These are phyloP conservation scores for Diospyros lotus DNA, from an alignment of 148 eudicot species.

Conservation along the genomic window DNA sequence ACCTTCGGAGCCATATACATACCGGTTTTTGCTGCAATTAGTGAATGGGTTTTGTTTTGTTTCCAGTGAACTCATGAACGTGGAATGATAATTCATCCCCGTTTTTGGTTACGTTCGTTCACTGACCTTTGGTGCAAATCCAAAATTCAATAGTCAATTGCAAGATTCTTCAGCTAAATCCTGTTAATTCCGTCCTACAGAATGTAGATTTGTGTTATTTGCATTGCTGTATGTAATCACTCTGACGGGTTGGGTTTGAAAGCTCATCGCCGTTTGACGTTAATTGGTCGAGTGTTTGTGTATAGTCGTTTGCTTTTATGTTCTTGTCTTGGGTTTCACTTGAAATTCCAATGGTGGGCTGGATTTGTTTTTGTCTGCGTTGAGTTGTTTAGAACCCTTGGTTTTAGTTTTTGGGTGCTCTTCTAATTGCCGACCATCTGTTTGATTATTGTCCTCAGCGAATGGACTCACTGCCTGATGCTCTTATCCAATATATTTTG, in stretches of 20 bases:
- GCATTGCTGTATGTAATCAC: not conserved
- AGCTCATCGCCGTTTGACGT: not conserved
- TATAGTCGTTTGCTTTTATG: no score
- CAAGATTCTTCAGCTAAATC: not conserved
- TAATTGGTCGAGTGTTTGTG: no score
- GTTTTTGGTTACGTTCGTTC: not conserved
- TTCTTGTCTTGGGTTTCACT: no score
- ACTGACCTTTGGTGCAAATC: no score
- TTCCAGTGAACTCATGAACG: not conserved
- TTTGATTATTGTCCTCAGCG: conserved; percentile 36
- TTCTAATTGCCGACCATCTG: conserved; percentile 18
- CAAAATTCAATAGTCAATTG: not conserved
- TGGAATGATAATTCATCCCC: not conserved
- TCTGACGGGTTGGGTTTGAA: not conserved
- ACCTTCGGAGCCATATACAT: not conserved
- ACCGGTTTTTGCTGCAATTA: not conserved
- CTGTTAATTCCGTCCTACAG: not conserved
- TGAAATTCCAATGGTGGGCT: not conserved
- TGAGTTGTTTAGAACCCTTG: not conserved
- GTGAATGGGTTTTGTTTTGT: not conserved
- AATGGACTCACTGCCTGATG: conserved; percentile 87
- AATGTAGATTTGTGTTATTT: not conserved
- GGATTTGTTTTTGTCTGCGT: not conserved
- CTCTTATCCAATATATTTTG: conserved; percentile 67
- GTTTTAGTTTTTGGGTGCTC: not conserved